Percentiles rank a stretch among this genome's conserved stretches.
Conservation (phyloP, 2,329 filamentous ascomycete genomes). For the Stachybotrys echinatus region DNA sequence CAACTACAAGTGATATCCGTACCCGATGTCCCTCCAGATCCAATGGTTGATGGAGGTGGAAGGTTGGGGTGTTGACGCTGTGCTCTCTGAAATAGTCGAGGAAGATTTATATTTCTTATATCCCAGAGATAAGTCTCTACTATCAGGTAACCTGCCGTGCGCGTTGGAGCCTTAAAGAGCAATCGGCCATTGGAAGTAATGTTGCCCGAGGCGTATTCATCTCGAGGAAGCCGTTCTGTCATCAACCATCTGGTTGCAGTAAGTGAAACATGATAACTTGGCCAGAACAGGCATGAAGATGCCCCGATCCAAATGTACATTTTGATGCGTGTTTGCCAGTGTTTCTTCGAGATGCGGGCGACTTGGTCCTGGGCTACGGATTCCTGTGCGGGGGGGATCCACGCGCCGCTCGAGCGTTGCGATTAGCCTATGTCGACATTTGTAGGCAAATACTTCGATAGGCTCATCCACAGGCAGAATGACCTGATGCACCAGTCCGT, state of each 20-base stretch:
- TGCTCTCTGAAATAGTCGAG: background rate
- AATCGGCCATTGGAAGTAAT: background rate
- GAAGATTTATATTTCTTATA: background rate
- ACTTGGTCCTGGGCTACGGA: background rate
- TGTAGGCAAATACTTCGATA: background rate
- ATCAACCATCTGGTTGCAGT: background rate
- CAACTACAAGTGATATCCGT: background rate
- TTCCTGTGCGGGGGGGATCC: background rate
- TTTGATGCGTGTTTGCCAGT: background rate
- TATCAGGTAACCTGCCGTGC: background rate
- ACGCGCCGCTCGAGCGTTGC: background rate
- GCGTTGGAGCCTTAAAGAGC: background rate
- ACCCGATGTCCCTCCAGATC: background rate
- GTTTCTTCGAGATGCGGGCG: background rate
- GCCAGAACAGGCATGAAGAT: background rate
- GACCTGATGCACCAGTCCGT: background rate
- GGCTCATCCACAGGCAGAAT: background rate
- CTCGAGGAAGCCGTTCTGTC: background rate
- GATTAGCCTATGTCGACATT: background rate
- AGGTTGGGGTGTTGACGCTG: background rate
- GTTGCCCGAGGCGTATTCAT: background rate
- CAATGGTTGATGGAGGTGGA: background rate
- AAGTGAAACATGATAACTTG: background rate
- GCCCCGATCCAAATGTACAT: background rate
- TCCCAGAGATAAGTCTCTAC: background rate